Evolutionary conservation across 2,329 filamentous ascomycete genomes (phyloP).

Genomic region (Cladophialophora chaetospira): DNA sequence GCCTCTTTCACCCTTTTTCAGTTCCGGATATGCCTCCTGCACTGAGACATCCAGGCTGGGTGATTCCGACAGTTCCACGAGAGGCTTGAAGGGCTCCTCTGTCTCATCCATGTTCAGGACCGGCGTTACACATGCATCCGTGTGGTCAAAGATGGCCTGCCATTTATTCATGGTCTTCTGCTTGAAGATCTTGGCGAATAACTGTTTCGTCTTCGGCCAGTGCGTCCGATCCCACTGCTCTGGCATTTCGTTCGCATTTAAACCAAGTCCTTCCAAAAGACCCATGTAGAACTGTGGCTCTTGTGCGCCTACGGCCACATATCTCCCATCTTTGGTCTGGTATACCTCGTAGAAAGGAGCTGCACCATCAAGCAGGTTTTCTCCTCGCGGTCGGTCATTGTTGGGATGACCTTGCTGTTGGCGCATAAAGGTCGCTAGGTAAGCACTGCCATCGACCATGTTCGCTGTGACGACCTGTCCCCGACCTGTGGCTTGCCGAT

Average conservation of each 20-base stretch:
- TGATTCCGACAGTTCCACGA: slow-evolving; percentile 61
- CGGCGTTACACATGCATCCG: slow-evolving; percentile 89
- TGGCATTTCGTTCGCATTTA: slow-evolving; percentile 47
- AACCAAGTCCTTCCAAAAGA: slow-evolving; percentile 66
- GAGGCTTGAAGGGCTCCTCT: slow-evolving; percentile 51
- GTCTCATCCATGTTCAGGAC: slow-evolving; percentile 76
- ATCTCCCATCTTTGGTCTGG: slow-evolving; percentile 73
- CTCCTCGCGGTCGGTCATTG: slow-evolving; percentile 68
- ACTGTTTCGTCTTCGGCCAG: slow-evolving; percentile 66
- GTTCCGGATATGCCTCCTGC: slow-evolving; percentile 20
- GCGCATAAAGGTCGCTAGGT: slow-evolving; percentile 76
- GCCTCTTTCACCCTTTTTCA: slow-evolving; percentile 19
- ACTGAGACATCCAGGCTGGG: slow-evolving; percentile 63
- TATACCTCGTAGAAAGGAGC: slow-evolving; percentile 89
- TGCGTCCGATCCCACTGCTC: slow-evolving; percentile 58
- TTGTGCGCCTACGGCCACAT: slow-evolving; percentile 81
- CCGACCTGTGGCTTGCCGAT: slow-evolving; percentile 55
- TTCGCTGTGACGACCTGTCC: slow-evolving; percentile 93
- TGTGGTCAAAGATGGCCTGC: slow-evolving; percentile 82
- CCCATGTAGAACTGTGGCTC: slow-evolving; percentile 80
- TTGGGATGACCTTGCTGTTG: slow-evolving; percentile 63
- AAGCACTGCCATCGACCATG: slow-evolving; percentile 87
- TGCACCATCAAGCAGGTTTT: slow-evolving; percentile 79
- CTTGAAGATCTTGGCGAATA: slow-evolving; percentile 66
- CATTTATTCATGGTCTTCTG: slow-evolving; percentile 72